Conservation (phyloP, 164 flowering plant genomes). For the Aristolochia fimbriata region DNA sequence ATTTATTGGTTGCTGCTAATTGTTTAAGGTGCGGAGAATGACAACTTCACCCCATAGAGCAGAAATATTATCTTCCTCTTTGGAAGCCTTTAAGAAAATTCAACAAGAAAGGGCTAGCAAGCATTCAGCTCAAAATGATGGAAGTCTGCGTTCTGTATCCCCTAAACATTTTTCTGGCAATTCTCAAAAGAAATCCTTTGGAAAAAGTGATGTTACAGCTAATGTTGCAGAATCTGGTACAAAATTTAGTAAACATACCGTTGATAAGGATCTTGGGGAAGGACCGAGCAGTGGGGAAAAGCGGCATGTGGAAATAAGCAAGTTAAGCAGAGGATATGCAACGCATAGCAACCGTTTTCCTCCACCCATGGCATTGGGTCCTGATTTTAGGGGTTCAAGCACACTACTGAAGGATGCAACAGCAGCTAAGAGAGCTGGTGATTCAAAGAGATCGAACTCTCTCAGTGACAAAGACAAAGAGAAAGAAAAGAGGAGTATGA, state of each 20-base stretch:
- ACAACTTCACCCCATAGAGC: conserved; percentile 88
- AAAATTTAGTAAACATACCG: conserved; percentile 35
- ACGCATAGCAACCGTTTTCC: conserved; percentile 16
- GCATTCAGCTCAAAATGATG: conserved; percentile 18
- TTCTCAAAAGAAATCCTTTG: conserved; percentile 14
- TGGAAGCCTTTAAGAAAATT: conserved; percentile 90
- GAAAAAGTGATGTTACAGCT: conserved; percentile 13
- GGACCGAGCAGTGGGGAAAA: conserved; percentile 27
- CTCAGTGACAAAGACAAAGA: conserved; percentile 47
- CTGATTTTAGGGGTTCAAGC: conserved; percentile 25
- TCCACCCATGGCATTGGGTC: conserved; percentile 14
- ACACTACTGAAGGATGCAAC: conserved; percentile 23
- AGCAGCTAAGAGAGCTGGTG: conserved; percentile 33
- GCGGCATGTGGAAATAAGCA: conserved; percentile 29
- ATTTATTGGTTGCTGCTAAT: neutral
- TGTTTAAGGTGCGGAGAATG: conserved; percentile 89
- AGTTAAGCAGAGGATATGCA: conserved; percentile 20
- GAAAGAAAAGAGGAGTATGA: conserved; percentile 49
- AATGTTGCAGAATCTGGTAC: conserved; percentile 19
- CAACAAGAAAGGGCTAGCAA: conserved; percentile 59
- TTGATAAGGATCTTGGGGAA: conserved; percentile 19
- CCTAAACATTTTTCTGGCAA: conserved; percentile 10
- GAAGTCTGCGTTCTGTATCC: conserved; percentile 14
- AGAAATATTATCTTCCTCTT: conserved; percentile 85
- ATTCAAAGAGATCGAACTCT: conserved; percentile 26